These are phyloP conservation scores for Boeremia lycopersici DNA, from an alignment of 2,329 filamentous ascomycete species.

Conservation along the genomic window DNA sequence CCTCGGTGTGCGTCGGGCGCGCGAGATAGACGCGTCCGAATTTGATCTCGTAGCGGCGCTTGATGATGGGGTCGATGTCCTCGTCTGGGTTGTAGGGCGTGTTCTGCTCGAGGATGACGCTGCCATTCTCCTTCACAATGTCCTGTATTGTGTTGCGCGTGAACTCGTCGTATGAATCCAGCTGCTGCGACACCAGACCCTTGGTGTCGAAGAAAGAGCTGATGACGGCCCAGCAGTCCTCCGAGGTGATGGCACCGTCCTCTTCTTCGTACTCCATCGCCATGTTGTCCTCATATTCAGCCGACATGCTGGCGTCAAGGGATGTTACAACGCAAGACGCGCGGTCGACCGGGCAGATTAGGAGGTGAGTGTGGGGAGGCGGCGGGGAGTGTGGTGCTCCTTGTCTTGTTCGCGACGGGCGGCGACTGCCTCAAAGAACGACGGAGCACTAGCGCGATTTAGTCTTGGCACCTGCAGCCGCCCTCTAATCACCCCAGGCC, in stretches of 20 bases:
- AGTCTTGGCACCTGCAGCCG: too few relatives aligned
- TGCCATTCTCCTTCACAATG: constrained; percentile 88
- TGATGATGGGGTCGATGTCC: constrained; percentile 71
- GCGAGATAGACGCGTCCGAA: constrained; percentile 91
- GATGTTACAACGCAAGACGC: constrained; percentile 3
- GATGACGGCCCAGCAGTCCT: constrained; percentile 99
- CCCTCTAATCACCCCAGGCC: too few relatives aligned
- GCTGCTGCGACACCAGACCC: constrained; percentile 94
- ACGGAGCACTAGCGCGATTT: constrained; percentile 13
- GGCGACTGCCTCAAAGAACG: constrained; percentile 33
- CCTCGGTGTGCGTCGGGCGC: constrained; percentile 88
- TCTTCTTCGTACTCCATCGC: constrained; percentile 67
- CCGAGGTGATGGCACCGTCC: constrained; percentile 79
- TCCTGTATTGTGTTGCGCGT: constrained; percentile 93
- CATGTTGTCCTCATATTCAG: constrained; percentile 60
- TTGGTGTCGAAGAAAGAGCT: constrained; percentile 96
- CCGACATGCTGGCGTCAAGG: constrained; percentile 53
- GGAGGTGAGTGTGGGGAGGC: constrained; percentile 21
- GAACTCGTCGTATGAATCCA: constrained; percentile 98
- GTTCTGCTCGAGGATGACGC: constrained; percentile 91
- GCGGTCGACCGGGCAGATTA: constrained; percentile 6
- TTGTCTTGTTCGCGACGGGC: constrained; percentile 30
- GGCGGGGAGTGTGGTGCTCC: constrained; percentile 20
- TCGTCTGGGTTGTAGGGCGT: constrained; percentile 77
- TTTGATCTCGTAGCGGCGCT: constrained; percentile 93